Base-by-base conservation (phyloP, 2,329 filamentous ascomycete species). In the Pseudogymnoascus sp. region DNA sequence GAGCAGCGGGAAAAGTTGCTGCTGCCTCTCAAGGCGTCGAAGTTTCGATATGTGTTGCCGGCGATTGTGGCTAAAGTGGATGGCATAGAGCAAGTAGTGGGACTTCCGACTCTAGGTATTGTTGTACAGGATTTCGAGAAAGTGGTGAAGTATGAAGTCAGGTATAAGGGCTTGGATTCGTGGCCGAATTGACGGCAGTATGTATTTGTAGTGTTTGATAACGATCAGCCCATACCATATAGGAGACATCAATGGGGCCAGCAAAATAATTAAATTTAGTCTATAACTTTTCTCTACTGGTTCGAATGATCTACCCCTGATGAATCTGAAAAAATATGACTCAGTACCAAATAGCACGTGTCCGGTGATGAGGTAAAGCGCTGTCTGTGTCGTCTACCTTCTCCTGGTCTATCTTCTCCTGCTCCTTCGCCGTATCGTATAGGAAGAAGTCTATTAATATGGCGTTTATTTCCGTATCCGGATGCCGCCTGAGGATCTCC, bases 361-460 rank as follows among this genome's bases (percentile, higher is more conserved):
- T 96, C 67, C 93, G 83, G 76, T 97, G 93, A 76, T 96, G 92
- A 4, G 91, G 90, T 65, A 91, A 83, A 42, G 78, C 80, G n/a
- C 29, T 26, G n/a, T 56, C 15, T 17, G 33, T 26, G 29, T 56
- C 29, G n/a, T 56, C 50, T 56, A 33, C 4, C 17, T 56, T 56
- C 72, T 87, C 83, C 63, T 80, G 75, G 61, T 86, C 79, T 67
- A 79, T 74, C 0, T 77, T 79, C 75, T 97, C 93, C 72, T 89
- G 75, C 72, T 91, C 88, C 75, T 97, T 99, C 77, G 95, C 92
- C 17, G 89, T 86, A 77, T 99, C 95, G 73, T 99, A 99, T 63
- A 99, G 79, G 75, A 97, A 96, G 77, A 97, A 99, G 75, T 99
- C 95, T 67, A 99, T 95, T 70, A 99, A 76, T 40, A 97, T 91